Evolutionary conservation across 2,329 filamentous ascomycete species (phyloP).

Genomic region (Ceratocystis cacaofunesta): DNA sequence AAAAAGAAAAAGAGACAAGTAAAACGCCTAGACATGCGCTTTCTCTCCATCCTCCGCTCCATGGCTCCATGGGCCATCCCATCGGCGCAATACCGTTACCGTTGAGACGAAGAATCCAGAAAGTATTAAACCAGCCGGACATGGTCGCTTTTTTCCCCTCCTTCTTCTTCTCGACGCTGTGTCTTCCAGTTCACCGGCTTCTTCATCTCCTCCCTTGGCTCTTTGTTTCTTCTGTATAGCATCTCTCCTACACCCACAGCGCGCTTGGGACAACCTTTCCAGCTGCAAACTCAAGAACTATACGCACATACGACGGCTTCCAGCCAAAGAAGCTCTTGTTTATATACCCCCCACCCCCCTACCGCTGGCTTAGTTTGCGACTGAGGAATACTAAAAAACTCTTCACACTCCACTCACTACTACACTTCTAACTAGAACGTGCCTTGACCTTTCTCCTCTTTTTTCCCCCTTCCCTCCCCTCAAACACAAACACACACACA

Average conservation of each 20-base stretch:
- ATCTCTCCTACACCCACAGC: no score
- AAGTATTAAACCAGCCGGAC: slow-evolving; percentile 1
- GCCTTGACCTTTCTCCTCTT: neutral
- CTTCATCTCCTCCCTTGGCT: neutral
- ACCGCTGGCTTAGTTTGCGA: neutral
- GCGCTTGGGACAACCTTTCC: no score
- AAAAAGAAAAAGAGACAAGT: neutral
- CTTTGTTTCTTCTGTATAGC: no score
- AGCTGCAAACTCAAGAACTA: no score
- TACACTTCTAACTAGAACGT: neutral
- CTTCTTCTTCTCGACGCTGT: neutral
- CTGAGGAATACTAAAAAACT: slow-evolving; percentile 1
- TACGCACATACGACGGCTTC: neutral
- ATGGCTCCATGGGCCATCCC: neutral
- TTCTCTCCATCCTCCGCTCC: slow-evolving; percentile 2
- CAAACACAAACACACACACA: no score
- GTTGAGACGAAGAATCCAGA: neutral
- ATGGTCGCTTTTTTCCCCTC: neutral
- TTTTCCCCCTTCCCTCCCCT: neutral
- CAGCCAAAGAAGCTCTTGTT: neutral
- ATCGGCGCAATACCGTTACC: slow-evolving; percentile 1
- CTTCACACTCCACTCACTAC: neutral
- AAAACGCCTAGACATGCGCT: neutral
- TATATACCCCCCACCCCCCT: neutral
- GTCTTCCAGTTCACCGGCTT: neutral